Base-by-base conservation (phyloP, 495 filamentous ascomycete genomes). In the Tirmania nivea region DNA sequence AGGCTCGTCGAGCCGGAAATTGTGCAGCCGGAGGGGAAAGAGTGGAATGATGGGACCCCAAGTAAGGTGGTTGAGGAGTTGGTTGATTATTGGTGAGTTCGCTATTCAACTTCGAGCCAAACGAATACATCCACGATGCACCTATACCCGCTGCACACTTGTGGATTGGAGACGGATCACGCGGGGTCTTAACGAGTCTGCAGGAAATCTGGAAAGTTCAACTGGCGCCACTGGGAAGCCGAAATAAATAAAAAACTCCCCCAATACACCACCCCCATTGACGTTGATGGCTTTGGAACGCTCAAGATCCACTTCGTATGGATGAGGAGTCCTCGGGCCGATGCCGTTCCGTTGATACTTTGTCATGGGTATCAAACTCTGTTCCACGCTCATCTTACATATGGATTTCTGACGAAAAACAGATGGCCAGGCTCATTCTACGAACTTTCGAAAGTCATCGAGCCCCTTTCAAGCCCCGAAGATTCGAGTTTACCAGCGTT, bases 351-450 rank as follows among this genome's bases (percentile, higher is more conserved):
- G 0, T 59, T 81, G 51, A 68, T 83, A n/a, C 69, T 81, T 51
- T 66, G 79, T 39, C 79, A 79, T 51, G 73, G 39, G 39, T 45
- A 45, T 4, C 14, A 14, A 14, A 45, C 3, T 6, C 39, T 14
- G 39, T 45, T 19, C 12, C 12, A 45, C 12, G 9, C 39, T 45
- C 39, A 4, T 45, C 39, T 14, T 45, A 14, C 12, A 45, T 19
- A 4, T 3, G 2, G 12, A 45, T 45, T 14, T 45, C 39, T 45
- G 12, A 14, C 17, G 12, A 4, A 19, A 45, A 45, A 14, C 39
- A 45, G 74, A 21, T 83, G 81, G 68, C 82, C 82, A 8, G 76
- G 84, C 10, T 76, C 73, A 37, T 83, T 79, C 60, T 65, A 84
- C 39, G 78, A 81, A 60, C 76, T 77, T 0, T 72, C 68, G 4